phyloP scores from a whole-genome alignment of 2,329 filamentous ascomycete genomes.

The Xylaria arbuscula region DNA sequence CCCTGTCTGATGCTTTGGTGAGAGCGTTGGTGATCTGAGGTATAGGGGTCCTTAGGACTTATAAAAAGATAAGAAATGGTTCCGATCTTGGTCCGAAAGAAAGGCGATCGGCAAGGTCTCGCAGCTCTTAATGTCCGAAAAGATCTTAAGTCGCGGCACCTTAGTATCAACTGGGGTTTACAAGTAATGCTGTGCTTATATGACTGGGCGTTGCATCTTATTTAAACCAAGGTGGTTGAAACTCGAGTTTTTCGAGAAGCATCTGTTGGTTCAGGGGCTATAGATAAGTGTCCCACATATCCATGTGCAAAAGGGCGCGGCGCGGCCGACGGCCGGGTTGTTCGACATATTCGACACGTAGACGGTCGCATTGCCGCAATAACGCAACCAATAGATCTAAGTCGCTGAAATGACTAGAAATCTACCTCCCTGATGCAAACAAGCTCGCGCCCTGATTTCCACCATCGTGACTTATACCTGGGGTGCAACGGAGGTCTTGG shows the following conservation, averaged over 20 bases:
- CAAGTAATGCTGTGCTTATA: slow-evolving; percentile 2
- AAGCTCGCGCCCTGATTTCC: slow-evolving; percentile 1
- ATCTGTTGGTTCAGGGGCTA: not conserved
- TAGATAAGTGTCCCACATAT: slow-evolving; percentile 16
- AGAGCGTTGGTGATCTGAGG: not conserved
- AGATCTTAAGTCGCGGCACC: not conserved
- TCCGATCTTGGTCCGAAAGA: slow-evolving; percentile 8
- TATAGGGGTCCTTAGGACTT: not conserved
- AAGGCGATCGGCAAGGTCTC: not conserved
- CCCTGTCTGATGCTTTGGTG: not conserved
- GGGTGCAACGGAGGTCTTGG: slow-evolving; percentile 13
- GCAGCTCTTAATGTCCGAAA: not conserved
- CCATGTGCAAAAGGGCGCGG: slow-evolving; percentile 24
- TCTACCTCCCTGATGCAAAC: slow-evolving; percentile 17
- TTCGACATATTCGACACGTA: not conserved
- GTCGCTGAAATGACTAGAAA: not conserved
- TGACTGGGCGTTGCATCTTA: not conserved
- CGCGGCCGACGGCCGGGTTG: slow-evolving; percentile 17
- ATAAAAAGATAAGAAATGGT: not conserved
- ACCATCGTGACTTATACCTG: slow-evolving; percentile 27
- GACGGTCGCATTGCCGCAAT: slow-evolving; percentile 7
- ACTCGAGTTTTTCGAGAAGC: not conserved
- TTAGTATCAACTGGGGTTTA: not conserved
- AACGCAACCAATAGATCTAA: not conserved
- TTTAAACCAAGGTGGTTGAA: not conserved